Conservation (phyloP, 2,329 filamentous ascomycete genomes). For the Cadophora luteo-olivacea region DNA sequence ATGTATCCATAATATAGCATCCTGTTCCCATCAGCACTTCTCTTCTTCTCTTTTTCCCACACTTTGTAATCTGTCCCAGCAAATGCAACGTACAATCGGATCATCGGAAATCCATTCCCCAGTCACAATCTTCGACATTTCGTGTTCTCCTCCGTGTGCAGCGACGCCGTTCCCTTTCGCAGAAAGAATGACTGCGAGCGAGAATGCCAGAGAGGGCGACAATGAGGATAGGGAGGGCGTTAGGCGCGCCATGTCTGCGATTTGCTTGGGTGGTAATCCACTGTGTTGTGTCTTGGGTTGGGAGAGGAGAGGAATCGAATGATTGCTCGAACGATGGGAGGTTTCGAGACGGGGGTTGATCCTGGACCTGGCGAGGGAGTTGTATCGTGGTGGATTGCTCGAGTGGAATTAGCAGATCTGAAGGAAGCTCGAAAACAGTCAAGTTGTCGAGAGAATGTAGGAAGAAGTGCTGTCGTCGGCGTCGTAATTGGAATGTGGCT, state of each 20-base stretch:
- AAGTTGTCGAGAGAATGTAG: conserved; percentile 4
- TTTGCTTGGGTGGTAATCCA: not conserved
- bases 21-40: conserved; percentile 51
- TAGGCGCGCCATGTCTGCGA: conserved; percentile 14
- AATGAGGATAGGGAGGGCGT: not conserved
- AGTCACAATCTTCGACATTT: conserved; percentile 20
- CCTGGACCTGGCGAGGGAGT: conserved; percentile 5
- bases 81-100: conserved; percentile 16
- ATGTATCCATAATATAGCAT: conserved; percentile 90
- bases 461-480: not conserved
- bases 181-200: conserved; percentile 12
- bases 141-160: conserved; percentile 21
- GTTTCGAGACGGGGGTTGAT: conserved; percentile 9
- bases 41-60: not conserved
- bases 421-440: conserved; percentile 12
- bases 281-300: not conserved
- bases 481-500: conserved; percentile 1
- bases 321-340: conserved; percentile 12
- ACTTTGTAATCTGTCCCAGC: not conserved
- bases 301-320: conserved; percentile 2
- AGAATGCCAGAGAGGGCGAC: conserved; percentile 4
- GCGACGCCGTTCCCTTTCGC: conserved; percentile 1
- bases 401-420: not conserved
- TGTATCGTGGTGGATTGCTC: not conserved
- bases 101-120: conserved; percentile 20